Conservation (phyloP, 2,329 filamentous ascomycete genomes). For the Xylaria sp. region DNA sequence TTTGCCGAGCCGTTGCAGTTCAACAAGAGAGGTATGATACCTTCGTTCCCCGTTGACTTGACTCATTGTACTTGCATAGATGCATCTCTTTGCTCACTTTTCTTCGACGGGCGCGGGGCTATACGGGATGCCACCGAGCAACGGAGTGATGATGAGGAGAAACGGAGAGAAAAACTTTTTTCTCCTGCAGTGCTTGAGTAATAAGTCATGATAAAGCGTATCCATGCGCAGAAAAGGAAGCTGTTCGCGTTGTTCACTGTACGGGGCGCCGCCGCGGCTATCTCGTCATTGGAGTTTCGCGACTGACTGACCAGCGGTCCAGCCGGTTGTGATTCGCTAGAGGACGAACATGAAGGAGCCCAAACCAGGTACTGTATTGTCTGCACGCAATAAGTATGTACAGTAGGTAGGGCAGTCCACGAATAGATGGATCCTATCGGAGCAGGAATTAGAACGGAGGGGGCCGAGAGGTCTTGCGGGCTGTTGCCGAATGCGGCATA, state of each 20-base stretch:
- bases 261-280: conserved; percentile 29
- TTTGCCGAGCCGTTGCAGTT: conserved; percentile 1
- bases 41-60: neutral
- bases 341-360: conserved; percentile 10
- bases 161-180: conserved; percentile 23
- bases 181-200: conserved; percentile 26
- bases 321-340: conserved; percentile 19
- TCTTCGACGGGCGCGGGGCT: neutral
- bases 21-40: neutral
- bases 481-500: conserved; percentile 19
- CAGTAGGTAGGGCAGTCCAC: too few relatives aligned
- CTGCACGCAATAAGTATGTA: conserved; percentile 15
- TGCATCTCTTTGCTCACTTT: neutral
- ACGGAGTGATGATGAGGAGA: conserved; percentile 2
- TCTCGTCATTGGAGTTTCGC: conserved; percentile 31
- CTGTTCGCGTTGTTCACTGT: conserved; percentile 27
- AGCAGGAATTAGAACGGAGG: conserved; percentile 12
- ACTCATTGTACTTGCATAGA: neutral
- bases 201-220: neutral
- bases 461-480: conserved; percentile 25
- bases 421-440: too few relatives aligned
- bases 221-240: neutral
- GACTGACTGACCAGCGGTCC: conserved; percentile 3
- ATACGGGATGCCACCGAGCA: conserved; percentile 11
- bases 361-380: conserved; percentile 5